Conservation (phyloP, 108 stramenopile species). For the Cyclotella atomus region DNA sequence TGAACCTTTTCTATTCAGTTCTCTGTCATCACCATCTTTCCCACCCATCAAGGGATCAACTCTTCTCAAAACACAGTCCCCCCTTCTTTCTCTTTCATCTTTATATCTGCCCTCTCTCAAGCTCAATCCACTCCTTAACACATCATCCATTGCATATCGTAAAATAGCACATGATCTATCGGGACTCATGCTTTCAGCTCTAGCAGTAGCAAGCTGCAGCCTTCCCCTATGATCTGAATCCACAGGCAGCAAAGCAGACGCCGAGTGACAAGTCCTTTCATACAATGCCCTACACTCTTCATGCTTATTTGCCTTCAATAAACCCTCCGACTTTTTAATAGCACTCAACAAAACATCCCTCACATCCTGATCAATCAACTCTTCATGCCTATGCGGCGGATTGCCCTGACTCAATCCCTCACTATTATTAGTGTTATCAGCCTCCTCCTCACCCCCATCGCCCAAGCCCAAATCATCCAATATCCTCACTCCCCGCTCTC, state of each 20-base stretch:
- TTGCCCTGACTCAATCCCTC: conserved; percentile 14
- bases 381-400: conserved; percentile 66
- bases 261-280: conserved; percentile 70
- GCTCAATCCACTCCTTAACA: conserved; percentile 68
- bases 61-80: conserved; percentile 75
- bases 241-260: conserved; percentile 82
- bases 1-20: not conserved
- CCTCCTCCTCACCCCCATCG: not conserved
- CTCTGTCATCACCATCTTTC: conserved; percentile 24
- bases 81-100: conserved; percentile 61
- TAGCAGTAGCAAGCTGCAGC: conserved; percentile 68
- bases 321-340: conserved; percentile 56
- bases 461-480: conserved; percentile 28
- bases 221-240: conserved; percentile 91
- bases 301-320: conserved; percentile 52
- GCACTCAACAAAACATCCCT: conserved; percentile 78
- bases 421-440: not conserved
- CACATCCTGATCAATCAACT: conserved; percentile 89
- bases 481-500: conserved; percentile 25
- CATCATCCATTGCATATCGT: conserved; percentile 90
- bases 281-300: conserved; percentile 71
- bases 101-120: conserved; percentile 45
- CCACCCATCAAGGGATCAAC: conserved; percentile 40
- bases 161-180: conserved; percentile 85
- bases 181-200: conserved; percentile 78